Base-by-base conservation (phyloP, 2,329 filamentous ascomycete species). In the Talaromyces atroroseus region DNA sequence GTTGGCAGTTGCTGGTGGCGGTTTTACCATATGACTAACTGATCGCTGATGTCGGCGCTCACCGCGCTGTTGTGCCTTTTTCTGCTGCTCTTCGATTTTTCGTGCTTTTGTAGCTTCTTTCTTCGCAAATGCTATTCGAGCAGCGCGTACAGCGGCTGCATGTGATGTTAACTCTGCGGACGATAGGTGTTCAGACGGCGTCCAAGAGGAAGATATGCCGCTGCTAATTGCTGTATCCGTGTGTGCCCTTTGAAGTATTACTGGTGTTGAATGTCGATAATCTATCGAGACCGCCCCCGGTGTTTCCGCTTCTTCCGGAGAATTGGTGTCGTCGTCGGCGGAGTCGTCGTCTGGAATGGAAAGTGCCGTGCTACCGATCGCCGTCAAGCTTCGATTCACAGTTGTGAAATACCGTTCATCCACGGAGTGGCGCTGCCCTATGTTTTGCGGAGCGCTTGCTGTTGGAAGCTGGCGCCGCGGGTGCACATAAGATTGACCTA, bases 61-160 rank as follows among this genome's bases (percentile, higher is more conserved):
- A 50, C 73, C 69, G 54, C 63, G 79, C 68, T 65, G 75, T 66
- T 71, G 80, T 58, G 74, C 71, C 71, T 71, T 80, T 57, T 73
- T 65, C 48, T 74, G 77, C 54, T 82, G 80, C 62, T 79, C 75
- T 63, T 83, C 78, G 47, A 77, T 70, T 61, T 81, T 81, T 50
- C 73, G 76, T 54, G 77, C 77, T 62, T 84, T 84, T 36, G 77
- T 79, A 3, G 78, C 80, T 68, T 84, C 80, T 61, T 82, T 81
- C 61, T 83, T 80, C 57, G 81, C 75, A 64, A 83, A 84, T 32
- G 82, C 81, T 51, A 78, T 73, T 6, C 82, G 76, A 5, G 80
- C 78, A 46, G 79, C 80, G 54, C 79, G 77, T 10, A 85, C 80
- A 3, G 77, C 77, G 18, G 81, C 81, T 44, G 80, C 81, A 40